Conservation (phyloP, 2,329 filamentous ascomycete genomes). For the Onygena corvina region DNA sequence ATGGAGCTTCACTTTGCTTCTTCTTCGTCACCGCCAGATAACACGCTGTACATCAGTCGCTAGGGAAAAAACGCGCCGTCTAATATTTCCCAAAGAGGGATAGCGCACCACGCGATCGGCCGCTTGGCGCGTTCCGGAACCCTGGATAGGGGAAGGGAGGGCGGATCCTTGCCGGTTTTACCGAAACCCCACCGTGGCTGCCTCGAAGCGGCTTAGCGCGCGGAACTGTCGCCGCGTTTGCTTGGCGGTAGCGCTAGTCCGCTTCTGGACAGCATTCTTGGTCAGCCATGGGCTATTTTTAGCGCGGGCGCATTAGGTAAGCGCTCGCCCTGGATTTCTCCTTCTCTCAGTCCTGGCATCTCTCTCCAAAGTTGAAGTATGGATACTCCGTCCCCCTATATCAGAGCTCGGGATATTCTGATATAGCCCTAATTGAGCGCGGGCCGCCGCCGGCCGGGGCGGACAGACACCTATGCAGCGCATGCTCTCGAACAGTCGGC, state of each 20-base stretch:
- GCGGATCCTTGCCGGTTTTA: slow-evolving; percentile 6
- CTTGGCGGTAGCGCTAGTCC: not conserved
- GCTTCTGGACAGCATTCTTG: not conserved
- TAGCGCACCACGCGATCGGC: slow-evolving; percentile 2
- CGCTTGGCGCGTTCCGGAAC: slow-evolving; percentile 5
- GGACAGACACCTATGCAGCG: not conserved
- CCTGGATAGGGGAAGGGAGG: not conserved
- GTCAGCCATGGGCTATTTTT: not conserved
- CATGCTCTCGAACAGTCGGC: no score
- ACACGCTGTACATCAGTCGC: not conserved
- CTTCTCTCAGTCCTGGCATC: no score
- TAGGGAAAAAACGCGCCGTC: not conserved
- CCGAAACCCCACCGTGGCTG: not conserved
- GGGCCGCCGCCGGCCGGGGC: not conserved
- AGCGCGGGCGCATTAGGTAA: not conserved
- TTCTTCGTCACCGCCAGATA: not conserved
- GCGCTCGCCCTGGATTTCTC: no score
- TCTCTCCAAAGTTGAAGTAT: no score
- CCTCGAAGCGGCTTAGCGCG: not conserved
- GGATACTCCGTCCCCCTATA: no score
- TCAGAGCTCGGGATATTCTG: no score
- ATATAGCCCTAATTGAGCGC: not conserved
- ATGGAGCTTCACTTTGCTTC: not conserved
- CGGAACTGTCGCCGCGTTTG: slow-evolving; percentile 1
- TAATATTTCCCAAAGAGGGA: slow-evolving; percentile 1